Percentiles rank a stretch among this genome's conserved stretches.
These are phyloP conservation scores for Gnomoniopsis smithogilvyi DNA, from an alignment of 2,329 filamentous ascomycete genomes.

Conservation along the genomic window DNA sequence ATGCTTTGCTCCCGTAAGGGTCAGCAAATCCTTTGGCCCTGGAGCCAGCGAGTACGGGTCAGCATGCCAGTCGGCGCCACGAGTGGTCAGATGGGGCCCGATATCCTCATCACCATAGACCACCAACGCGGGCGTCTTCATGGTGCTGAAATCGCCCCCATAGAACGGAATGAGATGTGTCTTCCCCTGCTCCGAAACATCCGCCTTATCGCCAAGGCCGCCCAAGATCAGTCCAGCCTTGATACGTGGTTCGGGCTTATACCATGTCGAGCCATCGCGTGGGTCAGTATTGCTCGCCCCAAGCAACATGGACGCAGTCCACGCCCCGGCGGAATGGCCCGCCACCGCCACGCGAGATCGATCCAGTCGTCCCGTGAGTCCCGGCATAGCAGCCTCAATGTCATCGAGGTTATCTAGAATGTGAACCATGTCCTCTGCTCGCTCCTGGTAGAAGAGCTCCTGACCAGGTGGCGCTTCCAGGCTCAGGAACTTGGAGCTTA, in stretches of 20 bases:
- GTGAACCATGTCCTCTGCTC: slow-evolving; percentile 32
- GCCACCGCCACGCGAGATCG: slow-evolving; percentile 30
- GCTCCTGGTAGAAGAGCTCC: slow-evolving; percentile 30
- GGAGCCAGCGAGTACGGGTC: slow-evolving; percentile 32
- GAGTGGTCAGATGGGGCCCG: slow-evolving; percentile 28
- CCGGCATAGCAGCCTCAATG: slow-evolving; percentile 31
- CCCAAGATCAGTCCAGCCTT: slow-evolving; percentile 34
- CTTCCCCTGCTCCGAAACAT: slow-evolving; percentile 26
- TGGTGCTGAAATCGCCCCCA: slow-evolving; percentile 29
- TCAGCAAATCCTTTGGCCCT: slow-evolving; percentile 33
- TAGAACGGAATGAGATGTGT: slow-evolving; percentile 29
- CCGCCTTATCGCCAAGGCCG: slow-evolving; percentile 28
- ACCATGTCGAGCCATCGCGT: slow-evolving; percentile 20
- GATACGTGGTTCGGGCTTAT: slow-evolving; percentile 30
- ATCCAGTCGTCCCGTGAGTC: slow-evolving; percentile 33
- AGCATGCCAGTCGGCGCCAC: slow-evolving; percentile 36
- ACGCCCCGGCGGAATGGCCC: slow-evolving; percentile 37
- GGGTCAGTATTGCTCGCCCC: slow-evolving; percentile 33
- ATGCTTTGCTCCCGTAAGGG: slow-evolving; percentile 32
- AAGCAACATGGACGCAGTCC: slow-evolving; percentile 32
- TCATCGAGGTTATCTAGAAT: slow-evolving; percentile 35
- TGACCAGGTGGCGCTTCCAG: slow-evolving; percentile 19
- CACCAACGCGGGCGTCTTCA: slow-evolving; percentile 34
- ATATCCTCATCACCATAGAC: slow-evolving; percentile 37
- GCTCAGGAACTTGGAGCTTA: slow-evolving; percentile 31